Evolutionary conservation across 331 rosid genomes (phyloP).

Genomic region (Rosa hybrid): DNA sequence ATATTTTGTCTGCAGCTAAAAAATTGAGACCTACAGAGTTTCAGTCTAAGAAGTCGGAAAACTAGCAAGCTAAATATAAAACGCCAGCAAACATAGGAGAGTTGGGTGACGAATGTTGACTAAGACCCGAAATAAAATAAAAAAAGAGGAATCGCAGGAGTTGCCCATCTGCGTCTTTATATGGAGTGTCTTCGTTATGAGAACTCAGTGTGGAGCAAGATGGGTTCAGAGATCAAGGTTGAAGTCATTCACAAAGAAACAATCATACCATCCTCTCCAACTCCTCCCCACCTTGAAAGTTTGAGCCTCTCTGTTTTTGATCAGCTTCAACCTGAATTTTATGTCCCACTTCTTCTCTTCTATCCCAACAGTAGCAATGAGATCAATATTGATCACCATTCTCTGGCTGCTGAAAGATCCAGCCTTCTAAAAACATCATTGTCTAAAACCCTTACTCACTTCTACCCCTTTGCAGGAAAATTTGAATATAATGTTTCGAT

Average conservation of each 20-base stretch:
- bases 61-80: too few species aligned
- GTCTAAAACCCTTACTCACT: conserved; percentile 1
- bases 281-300: conserved; percentile 1
- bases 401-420: neutral
- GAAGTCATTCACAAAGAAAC: conserved; percentile 3
- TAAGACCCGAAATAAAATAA: neutral
- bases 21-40: neutral
- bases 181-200: neutral
- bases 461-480: conserved; percentile 34
- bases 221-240: conserved; percentile 4
- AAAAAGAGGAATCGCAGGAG: neutral
- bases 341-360: conserved; percentile 12
- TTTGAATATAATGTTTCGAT: neutral
- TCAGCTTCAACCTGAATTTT: conserved; percentile 11
- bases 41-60: neutral
- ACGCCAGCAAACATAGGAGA: neutral
- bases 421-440: neutral
- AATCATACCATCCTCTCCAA: conserved; percentile 10
- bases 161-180: neutral
- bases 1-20: too few species aligned
- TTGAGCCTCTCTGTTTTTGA: conserved; percentile 7
- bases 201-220: neutral
- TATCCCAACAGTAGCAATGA: neutral
- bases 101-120: neutral
- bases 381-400: neutral